Conservation (phyloP, 1,284 basidiomycete genomes). For the Irpex sp. region DNA sequence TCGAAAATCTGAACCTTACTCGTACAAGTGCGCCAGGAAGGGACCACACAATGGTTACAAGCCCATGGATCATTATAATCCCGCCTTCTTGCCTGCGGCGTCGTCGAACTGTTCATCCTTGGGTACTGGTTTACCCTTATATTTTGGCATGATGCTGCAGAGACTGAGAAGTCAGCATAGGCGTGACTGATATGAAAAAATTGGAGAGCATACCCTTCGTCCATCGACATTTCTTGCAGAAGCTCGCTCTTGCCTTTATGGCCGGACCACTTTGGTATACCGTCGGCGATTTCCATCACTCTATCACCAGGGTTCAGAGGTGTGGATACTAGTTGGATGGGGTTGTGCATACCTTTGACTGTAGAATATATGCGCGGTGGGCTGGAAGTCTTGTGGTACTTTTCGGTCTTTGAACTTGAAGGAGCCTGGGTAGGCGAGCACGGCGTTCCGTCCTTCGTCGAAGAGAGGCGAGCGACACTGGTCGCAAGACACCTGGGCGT, state of each 20-base stretch:
- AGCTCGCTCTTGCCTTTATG: constrained; percentile 30
- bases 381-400: constrained; percentile 28
- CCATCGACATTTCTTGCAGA: constrained; percentile 21
- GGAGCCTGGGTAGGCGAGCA: constrained; percentile 29
- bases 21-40: too few relatives aligned
- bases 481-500: constrained; percentile 25
- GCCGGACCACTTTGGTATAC: constrained; percentile 29
- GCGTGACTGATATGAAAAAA: not conserved
- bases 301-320: constrained; percentile 6
- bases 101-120: not conserved
- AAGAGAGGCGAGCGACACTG: constrained; percentile 31
- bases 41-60: too few relatives aligned
- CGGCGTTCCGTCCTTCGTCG: constrained; percentile 32
- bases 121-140: constrained; percentile 17
- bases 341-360: constrained; percentile 16
- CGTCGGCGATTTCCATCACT: constrained; percentile 31
- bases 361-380: constrained; percentile 32
- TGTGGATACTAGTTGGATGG: not conserved
- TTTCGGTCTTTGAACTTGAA: constrained; percentile 28
- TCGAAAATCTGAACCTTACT: too few relatives aligned
- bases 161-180: not conserved
- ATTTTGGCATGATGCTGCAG: constrained; percentile 22
- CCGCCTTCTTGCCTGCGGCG: not conserved
- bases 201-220: constrained; percentile 18
- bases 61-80: too few relatives aligned